Base-by-base conservation (phyloP, 768 basidiomycete genomes). In the Panellus pusillus region DNA sequence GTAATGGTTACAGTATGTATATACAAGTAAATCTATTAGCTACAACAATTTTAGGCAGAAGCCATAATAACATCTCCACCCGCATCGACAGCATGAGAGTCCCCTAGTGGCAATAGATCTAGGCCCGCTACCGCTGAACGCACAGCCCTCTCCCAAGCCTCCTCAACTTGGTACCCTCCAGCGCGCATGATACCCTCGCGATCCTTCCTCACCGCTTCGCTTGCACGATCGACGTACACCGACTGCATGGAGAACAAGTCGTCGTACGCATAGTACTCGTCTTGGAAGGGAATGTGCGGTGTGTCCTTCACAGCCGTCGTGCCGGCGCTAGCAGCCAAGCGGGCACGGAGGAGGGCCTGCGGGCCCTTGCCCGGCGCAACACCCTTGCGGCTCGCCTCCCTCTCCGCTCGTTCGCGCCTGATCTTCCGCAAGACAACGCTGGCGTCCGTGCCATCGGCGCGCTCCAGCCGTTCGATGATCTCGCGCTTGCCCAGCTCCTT, bases 121-220 rank as follows among this genome's bases (percentile, higher is more conserved):
- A 94, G 66, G 1, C 82, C 89, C 35, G 84, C 84, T 19, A 93
- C 85, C 6, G 89, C 86, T 59, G 68, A 82, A 52, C 87, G 73
- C 52, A 95, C 66, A 12, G 90, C 91, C 50, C 92, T 77, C 62
- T 88, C 87, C 92, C 92, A 94, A 40, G 87, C 90, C 66, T 94
- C 89, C 56, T 89, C 84, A 4, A 91, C 75, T 57, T 72, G 76
- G 66, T 92, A 95, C 9, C 93, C 93, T 9, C 91, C 93, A 18
- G 83, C 91, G 39, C 86, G 76, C 86, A 88, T 89, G 60, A 87
- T 83, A 13, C 87, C 88, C 56, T 89, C 89, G 52, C 82, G 71
- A 65, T 92, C 90, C 61, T 81, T 79, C 61, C 87, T 74, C 17
- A 92, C 86, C 13, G 86, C 86, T 52, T 89, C 89, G 60, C 88